phyloP scores from a whole-genome alignment of 495 filamentous ascomycete genomes.

The Beverwykella pulmonaria region DNA sequence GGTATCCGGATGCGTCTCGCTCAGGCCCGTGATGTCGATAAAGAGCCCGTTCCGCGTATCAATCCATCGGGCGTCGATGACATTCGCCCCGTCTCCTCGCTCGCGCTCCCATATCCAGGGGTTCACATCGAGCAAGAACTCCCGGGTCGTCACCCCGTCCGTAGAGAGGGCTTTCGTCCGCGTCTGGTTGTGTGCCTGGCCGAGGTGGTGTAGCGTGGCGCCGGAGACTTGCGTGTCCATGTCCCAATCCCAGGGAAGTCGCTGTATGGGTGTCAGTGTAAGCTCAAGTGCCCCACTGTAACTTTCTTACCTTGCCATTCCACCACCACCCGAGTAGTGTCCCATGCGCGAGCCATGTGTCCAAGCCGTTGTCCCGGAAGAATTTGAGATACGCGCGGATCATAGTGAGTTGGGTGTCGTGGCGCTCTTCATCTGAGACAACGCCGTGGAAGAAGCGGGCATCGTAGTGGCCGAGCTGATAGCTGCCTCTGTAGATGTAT shows the following conservation, averaged over 20 bases:
- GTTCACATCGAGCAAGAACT: constrained; percentile 79
- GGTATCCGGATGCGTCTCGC: constrained; percentile 62
- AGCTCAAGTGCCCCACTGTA: not conserved
- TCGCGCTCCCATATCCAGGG: constrained; percentile 63
- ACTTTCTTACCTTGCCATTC: constrained; percentile 64
- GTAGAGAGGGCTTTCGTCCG: constrained; percentile 57
- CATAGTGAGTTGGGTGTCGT: constrained; percentile 65
- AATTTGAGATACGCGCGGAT: constrained; percentile 73
- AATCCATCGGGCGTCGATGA: constrained; percentile 87
- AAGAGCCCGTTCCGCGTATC: constrained; percentile 76
- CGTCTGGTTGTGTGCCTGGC: constrained; percentile 65
- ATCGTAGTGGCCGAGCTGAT: constrained; percentile 72
- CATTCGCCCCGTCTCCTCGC: constrained; percentile 69
- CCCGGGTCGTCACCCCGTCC: constrained; percentile 43
- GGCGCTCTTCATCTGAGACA: constrained; percentile 66
- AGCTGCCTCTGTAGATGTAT: constrained; percentile 46
- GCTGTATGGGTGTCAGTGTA: constrained; percentile 42
- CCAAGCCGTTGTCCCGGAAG: constrained; percentile 63
- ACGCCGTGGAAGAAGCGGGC: constrained; percentile 63
- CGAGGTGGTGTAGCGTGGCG: constrained; percentile 64
- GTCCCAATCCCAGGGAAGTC: constrained; percentile 88
- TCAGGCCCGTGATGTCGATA: constrained; percentile 85
- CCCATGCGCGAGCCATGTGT: constrained; percentile 88
- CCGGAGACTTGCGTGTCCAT: constrained; percentile 79
- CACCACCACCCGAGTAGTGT: constrained; percentile 91